Evolutionary conservation across 106 monocot genomes (phyloP).

Genomic region (Allium sativum): DNA sequence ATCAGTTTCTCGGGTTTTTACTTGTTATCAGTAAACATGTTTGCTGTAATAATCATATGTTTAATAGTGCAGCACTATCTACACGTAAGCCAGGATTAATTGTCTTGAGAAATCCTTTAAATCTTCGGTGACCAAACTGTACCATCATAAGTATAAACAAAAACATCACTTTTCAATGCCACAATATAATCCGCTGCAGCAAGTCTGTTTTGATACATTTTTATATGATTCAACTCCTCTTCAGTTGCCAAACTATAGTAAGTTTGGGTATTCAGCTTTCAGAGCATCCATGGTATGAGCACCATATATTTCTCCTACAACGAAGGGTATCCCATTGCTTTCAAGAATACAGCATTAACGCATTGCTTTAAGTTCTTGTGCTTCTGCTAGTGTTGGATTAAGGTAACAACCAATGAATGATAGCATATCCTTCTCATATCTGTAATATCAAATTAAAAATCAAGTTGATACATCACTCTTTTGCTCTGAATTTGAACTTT

Average conservation of each 20-base stretch:
- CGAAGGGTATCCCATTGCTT: constrained; percentile 50
- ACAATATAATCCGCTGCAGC: constrained; percentile 47
- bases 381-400: constrained; percentile 28
- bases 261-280: constrained; percentile 32
- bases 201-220: constrained; percentile 30
- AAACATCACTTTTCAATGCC: constrained; percentile 41
- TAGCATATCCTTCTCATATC: constrained; percentile 67
- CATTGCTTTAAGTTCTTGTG: constrained; percentile 24
- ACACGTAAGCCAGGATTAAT: constrained; percentile 37
- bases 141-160: constrained; percentile 51
- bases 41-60: no score
- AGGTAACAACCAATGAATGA: constrained; percentile 44
- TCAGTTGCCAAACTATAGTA: constrained; percentile 21
- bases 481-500: no score
- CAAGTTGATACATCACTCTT: no score
- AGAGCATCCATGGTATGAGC: constrained; percentile 23
- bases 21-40: no score
- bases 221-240: constrained; percentile 28
- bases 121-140: constrained; percentile 42
- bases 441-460: constrained; percentile 6
- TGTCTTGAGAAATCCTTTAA: constrained; percentile 41
- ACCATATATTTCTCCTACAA: constrained; percentile 33
- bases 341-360: constrained; percentile 31
- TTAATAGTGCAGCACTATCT: no score
- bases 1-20: no score